phyloP scores from a whole-genome alignment of 2,329 filamentous ascomycete genomes.

The Thielaviopsis musarum region DNA sequence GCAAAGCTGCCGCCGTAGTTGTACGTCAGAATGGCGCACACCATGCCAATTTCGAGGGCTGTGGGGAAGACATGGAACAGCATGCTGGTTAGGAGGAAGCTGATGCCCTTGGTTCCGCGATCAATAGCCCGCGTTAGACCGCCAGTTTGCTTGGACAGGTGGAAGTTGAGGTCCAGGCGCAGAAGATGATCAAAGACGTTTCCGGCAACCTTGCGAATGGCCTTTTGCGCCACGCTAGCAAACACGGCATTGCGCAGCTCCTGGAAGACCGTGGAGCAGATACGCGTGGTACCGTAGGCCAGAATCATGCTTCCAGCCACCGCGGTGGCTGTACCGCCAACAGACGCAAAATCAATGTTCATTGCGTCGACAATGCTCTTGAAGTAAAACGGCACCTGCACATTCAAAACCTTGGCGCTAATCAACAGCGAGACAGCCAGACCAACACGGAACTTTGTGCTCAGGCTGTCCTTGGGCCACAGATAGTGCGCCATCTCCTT shows the following conservation, averaged over 20 bases:
- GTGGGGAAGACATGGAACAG: slow-evolving; percentile 95
- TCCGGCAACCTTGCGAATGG: slow-evolving; percentile 75
- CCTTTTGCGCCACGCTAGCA: slow-evolving; percentile 90
- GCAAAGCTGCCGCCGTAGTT: slow-evolving; percentile 90
- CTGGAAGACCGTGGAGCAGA: slow-evolving; percentile 79
- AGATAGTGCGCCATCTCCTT: slow-evolving; percentile 93
- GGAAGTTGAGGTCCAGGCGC: slow-evolving; percentile 80
- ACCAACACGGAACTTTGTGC: slow-evolving; percentile 67
- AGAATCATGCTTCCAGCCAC: slow-evolving; percentile 87
- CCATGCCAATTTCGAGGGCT: slow-evolving; percentile 81
- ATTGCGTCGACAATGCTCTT: slow-evolving; percentile 95
- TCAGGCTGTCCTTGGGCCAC: slow-evolving; percentile 69
- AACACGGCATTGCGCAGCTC: slow-evolving; percentile 93
- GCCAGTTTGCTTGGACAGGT: slow-evolving; percentile 85
- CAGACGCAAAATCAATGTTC: slow-evolving; percentile 80
- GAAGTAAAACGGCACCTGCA: slow-evolving; percentile 98
- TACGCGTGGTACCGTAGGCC: slow-evolving; percentile 76
- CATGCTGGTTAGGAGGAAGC: slow-evolving; percentile 93
- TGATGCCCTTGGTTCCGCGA: slow-evolving; percentile 94
- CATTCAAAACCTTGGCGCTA: slow-evolving; percentile 87
- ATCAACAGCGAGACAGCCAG: slow-evolving; percentile 71
- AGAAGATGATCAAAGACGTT: slow-evolving; percentile 88
- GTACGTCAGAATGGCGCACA: slow-evolving; percentile 91
- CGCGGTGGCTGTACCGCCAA: slow-evolving; percentile 77
- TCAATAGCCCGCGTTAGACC: slow-evolving; percentile 89